Evolutionary conservation across 2,329 filamentous ascomycete genomes (phyloP).

Genomic region (Hypomyces perniciosus): DNA sequence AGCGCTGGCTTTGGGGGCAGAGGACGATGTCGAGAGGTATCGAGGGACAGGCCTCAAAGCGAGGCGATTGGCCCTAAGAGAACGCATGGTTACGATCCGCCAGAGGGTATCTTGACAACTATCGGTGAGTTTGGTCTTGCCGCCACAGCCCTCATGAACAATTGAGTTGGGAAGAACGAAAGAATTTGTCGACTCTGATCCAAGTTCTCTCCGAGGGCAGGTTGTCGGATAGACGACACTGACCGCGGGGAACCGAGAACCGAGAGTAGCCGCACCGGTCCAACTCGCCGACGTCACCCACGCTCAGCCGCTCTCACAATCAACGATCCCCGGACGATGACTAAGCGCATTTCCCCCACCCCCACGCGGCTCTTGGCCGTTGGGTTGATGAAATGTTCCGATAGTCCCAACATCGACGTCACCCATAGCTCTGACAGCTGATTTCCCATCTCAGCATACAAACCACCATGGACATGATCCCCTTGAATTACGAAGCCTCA

Average conservation of each 20-base stretch:
- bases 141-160: neutral
- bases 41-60: conserved; percentile 40
- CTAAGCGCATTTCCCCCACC: neutral
- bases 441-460: neutral
- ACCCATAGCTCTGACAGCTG: neutral
- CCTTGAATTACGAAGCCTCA: conserved; percentile 70
- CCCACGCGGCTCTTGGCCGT: neutral
- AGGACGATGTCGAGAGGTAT: conserved; percentile 27
- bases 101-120: neutral
- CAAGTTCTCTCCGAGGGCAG: conserved; percentile 1
- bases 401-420: neutral
- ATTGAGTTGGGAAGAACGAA: conserved; percentile 10
- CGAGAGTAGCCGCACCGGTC: conserved; percentile 9
- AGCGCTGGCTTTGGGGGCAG: conserved; percentile 36
- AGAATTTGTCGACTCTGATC: conserved; percentile 4
- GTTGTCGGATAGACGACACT: conserved; percentile 2
- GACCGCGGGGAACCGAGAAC: conserved; percentile 8
- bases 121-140: neutral
- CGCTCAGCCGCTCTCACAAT: neutral
- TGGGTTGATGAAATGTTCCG: too few species aligned
- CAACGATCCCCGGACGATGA: neutral
- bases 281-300: conserved; percentile 6
- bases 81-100: conserved; percentile 41
- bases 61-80: conserved; percentile 46
- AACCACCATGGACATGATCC: conserved; percentile 53